Percentiles rank a stretch among this genome's conserved stretches.
Evolutionary conservation across 2,329 filamentous ascomycete species (phyloP).

Genomic region (Dendryphion nanum): DNA sequence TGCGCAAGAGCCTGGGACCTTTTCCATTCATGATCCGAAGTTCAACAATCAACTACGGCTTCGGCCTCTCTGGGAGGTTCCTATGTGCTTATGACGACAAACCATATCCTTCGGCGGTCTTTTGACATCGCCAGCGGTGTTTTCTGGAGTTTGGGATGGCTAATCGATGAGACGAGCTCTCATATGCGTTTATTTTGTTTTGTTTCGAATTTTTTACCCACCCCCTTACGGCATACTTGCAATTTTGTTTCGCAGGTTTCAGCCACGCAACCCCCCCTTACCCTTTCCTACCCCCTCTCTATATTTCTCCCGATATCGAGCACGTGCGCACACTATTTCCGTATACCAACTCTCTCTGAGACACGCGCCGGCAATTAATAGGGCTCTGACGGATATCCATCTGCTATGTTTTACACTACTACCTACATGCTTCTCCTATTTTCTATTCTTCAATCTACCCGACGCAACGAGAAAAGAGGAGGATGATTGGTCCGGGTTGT

Average conservation of each 20-base stretch:
- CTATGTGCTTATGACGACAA: constrained; percentile 6
- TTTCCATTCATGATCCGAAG: constrained; percentile 72
- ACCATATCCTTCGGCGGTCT: constrained; percentile 8
- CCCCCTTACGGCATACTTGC: too few species aligned
- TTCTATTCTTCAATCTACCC: too few species aligned
- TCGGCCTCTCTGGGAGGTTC: constrained; percentile 11
- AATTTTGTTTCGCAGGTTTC: constrained; percentile 4
- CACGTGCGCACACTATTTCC: constrained; percentile 14
- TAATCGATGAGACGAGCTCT: constrained; percentile 9
- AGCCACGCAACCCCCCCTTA: constrained; percentile 4
- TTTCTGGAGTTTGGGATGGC: constrained; percentile 18
- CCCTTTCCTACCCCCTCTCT: constrained; percentile 8
- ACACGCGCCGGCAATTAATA: constrained; percentile 27
- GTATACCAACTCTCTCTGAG: constrained; percentile 15
- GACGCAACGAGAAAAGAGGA: too few species aligned
- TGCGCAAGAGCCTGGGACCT: constrained; percentile 94
- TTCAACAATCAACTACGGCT: constrained; percentile 3
- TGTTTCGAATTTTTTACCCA: constrained; percentile 9
- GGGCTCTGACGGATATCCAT: constrained; percentile 19
- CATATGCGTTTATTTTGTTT: constrained; percentile 14
- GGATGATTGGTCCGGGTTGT: too few species aligned
- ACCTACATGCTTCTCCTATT: too few species aligned
- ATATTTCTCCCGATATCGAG: constrained; percentile 15
- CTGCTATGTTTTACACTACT: constrained; percentile 1
- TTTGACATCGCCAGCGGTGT: constrained; percentile 12